A percentile compares a stretch with the other conserved stretches of the same genome.
phyloP scores from a whole-genome alignment of 306 rosid species.

The Begonia loranthoides region DNA sequence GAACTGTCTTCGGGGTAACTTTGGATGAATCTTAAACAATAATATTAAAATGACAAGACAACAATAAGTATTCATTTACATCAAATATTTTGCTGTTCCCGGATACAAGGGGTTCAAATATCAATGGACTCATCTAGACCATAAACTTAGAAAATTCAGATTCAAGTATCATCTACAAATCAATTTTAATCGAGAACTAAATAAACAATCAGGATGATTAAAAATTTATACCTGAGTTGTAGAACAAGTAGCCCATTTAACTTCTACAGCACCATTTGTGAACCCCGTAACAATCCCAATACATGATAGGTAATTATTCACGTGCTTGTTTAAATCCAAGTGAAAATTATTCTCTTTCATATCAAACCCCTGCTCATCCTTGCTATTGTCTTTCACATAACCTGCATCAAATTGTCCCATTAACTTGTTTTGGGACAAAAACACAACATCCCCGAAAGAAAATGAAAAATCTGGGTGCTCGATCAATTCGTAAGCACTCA shows the following conservation, averaged over 20 bases:
- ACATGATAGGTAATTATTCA: constrained; percentile 37
- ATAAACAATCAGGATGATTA: neutral
- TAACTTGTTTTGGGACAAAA: constrained; percentile 44
- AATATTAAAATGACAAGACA: too few species aligned
- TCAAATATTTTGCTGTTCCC: too few species aligned
- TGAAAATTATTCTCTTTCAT: constrained; percentile 15
- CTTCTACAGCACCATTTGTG: constrained; percentile 62
- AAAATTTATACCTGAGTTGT: constrained; percentile 47
- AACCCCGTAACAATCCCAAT: constrained; percentile 65
- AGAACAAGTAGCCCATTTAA: constrained; percentile 81
- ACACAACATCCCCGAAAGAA: constrained; percentile 77
- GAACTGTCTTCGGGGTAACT: too few species aligned
- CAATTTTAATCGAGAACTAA: constrained; percentile 3
- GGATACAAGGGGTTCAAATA: too few species aligned
- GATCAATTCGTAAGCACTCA: constrained; percentile 78
- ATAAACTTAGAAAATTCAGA: too few species aligned
- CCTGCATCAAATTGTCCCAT: constrained; percentile 29
- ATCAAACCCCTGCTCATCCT: constrained; percentile 22
- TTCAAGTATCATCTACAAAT: neutral
- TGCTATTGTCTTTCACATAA: constrained; percentile 14
- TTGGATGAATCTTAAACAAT: too few species aligned
- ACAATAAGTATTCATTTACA: too few species aligned
- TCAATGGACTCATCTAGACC: too few species aligned
- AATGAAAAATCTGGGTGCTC: constrained; percentile 82
- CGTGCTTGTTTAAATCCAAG: constrained; percentile 19